Evolutionary conservation across 176 grass and related monocot genomes (phyloP), one percentile per base, ranked within the genome.

Genomic region (Eremochloa ophiuroides): DNA sequence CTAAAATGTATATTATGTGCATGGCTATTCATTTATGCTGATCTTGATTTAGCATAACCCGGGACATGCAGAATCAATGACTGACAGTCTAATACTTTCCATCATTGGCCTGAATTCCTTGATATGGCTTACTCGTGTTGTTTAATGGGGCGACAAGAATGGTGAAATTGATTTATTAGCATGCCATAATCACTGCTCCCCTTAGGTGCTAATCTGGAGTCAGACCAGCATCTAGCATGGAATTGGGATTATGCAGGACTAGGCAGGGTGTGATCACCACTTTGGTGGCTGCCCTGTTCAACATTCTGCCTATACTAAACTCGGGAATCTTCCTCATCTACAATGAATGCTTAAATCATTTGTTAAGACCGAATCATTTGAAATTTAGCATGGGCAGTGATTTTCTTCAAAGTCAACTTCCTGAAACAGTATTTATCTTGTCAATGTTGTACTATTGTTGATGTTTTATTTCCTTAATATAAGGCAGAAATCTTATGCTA

Each of bases 371-470:
- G 78, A 39, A 62, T 12, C 43, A 71, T 44, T 70, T 38, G 15
- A 71, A 34, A 71, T 16, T 43, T 78, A 55, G 28, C 4, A 27
- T 55, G 22, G 85, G 41, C 22, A 20, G 7, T 60, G 42, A 18
- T 87, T 77, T 87, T 83, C 53, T 71, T 35, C 13, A 71, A 63
- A 69, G 12, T 71, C 41, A 3, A 47, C 10, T 69, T 23, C 33
- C 69, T 77, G 56, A 77, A 72, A 83, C 35, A 31, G 7, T 58
- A 27, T 56, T 76, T 62, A 29, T 69, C 43, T 80, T 73, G 25
- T 83, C 43, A 55, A 44, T 27, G n/a, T n/a, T n/a, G n/a, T n/a
- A n/a, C n/a, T n/a, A 67, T 68, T n/a, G 26, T 46, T 66, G 60
- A 67, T 65, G 35, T 11, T 59, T 80, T 75, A 6, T 40, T n/a